Conservation (phyloP, 2,329 filamentous ascomycete species). For the Diplocarpon mali region DNA sequence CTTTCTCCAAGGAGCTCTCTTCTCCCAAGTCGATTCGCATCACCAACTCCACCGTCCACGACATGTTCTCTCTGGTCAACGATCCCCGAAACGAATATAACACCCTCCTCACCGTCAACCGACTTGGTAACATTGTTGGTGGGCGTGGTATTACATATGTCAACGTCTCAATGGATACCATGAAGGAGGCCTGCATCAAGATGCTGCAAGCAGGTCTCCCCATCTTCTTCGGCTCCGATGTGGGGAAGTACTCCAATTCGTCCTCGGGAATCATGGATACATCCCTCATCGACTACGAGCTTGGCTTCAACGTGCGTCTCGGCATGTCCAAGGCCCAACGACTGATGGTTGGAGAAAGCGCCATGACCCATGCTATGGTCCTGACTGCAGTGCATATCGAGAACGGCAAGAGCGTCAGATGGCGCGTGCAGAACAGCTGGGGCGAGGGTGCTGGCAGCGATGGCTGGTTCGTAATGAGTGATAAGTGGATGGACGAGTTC, state of each 20-base stretch:
- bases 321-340: constrained; percentile 67
- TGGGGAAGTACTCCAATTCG: constrained; percentile 68
- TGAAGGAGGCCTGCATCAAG: constrained; percentile 62
- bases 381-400: constrained; percentile 72
- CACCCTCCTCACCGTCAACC: constrained; percentile 61
- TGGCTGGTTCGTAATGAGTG: constrained; percentile 85
- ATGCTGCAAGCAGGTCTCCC: constrained; percentile 72
- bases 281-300: constrained; percentile 63
- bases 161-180: constrained; percentile 62
- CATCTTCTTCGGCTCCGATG: constrained; percentile 82
- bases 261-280: constrained; percentile 69
- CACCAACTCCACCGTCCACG: constrained; percentile 48
- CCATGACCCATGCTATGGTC: constrained; percentile 92
- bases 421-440: constrained; percentile 86
- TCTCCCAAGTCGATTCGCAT: constrained; percentile 46
- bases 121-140: constrained; percentile 72
- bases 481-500: constrained; percentile 70
- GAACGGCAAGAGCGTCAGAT: constrained; percentile 55
- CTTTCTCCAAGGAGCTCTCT: constrained; percentile 60
- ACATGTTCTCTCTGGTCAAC: constrained; percentile 72
- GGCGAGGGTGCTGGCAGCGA: constrained; percentile 57
- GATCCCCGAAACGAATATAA: constrained; percentile 71
- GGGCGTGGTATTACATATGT: constrained; percentile 69
- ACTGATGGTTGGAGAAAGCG: constrained; percentile 60
- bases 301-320: constrained; percentile 70